Percentiles rank a stretch among this genome's conserved stretches.
These are phyloP conservation scores for Agrocybe pediades DNA, from an alignment of 768 basidiomycete species.

Conservation along the genomic window DNA sequence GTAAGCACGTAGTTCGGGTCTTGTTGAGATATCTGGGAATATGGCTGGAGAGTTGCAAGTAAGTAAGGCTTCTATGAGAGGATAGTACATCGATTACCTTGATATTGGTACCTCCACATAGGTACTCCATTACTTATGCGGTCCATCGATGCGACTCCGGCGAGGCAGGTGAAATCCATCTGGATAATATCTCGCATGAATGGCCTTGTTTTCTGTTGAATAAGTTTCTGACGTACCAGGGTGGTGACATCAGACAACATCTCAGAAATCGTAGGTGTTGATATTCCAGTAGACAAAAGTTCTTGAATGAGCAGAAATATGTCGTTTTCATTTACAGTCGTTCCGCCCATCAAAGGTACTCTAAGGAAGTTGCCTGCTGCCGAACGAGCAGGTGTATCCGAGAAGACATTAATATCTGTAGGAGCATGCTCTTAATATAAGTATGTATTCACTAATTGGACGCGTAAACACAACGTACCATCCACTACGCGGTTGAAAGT, in stretches of 20 bases:
- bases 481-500: constrained; percentile 31
- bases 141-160: constrained; percentile 22
- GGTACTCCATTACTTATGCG: constrained; percentile 29
- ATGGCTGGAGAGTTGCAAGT: constrained; percentile 27
- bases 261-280: constrained; percentile 28
- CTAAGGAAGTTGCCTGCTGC: constrained; percentile 27
- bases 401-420: constrained; percentile 31
- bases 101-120: constrained; percentile 30
- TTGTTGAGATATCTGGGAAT: constrained; percentile 34
- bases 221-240: constrained; percentile 22
- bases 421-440: too few relatives aligned
- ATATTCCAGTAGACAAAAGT: constrained; percentile 23
- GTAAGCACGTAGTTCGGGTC: constrained; percentile 35
- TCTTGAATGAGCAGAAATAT: constrained; percentile 31
- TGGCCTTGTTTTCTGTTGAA: background rate
- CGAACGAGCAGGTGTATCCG: constrained; percentile 24
- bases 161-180: constrained; percentile 30
- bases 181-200: constrained; percentile 5
- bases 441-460: background rate
- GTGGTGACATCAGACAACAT: constrained; percentile 30
- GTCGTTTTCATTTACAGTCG: constrained; percentile 32
- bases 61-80: background rate
- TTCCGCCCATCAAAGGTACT: constrained; percentile 30
- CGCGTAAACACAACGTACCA: constrained; percentile 19
- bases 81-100: constrained; percentile 14